Evolutionary conservation across 2,329 filamentous ascomycete genomes (phyloP).

Genomic region (Venturia aucupariae): DNA sequence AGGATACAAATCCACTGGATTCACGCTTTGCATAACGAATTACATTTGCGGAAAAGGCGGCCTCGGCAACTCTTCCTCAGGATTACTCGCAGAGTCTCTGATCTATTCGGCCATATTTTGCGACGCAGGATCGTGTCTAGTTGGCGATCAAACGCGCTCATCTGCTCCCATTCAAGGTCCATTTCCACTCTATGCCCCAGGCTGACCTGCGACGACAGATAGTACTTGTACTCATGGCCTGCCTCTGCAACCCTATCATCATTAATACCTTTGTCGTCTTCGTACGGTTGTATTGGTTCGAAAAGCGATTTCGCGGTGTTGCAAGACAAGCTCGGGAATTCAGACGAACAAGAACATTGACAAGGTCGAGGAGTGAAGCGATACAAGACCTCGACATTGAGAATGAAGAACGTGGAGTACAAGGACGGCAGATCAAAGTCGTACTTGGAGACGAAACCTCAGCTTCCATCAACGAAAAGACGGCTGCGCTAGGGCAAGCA

Average conservation of each 20-base stretch:
- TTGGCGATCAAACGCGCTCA: not conserved
- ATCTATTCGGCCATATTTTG: not conserved
- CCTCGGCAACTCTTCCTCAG: not conserved
- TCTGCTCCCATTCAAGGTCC: not conserved
- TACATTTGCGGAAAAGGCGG: not conserved
- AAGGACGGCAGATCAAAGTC: slow-evolving; percentile 54
- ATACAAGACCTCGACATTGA: slow-evolving; percentile 39
- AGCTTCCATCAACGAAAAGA: slow-evolving; percentile 1
- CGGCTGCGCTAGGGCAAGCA: not conserved
- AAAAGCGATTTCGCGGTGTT: slow-evolving; percentile 84
- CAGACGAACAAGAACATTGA: slow-evolving; percentile 56
- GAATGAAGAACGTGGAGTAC: slow-evolving; percentile 38
- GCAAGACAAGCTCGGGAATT: slow-evolving; percentile 61
- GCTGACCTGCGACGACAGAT: slow-evolving; percentile 40
- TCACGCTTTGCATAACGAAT: not conserved
- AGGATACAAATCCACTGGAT: not conserved
- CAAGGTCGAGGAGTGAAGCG: slow-evolving; percentile 38
- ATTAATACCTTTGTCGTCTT: slow-evolving; percentile 68
- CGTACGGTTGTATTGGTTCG: slow-evolving; percentile 93
- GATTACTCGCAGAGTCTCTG: not conserved
- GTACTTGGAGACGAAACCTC: slow-evolving; percentile 38
- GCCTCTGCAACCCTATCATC: slow-evolving; percentile 32
- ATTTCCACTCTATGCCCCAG: not conserved
- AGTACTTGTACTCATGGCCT: slow-evolving; percentile 30
- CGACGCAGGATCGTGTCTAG: too few species aligned